These are phyloP conservation scores for Xylaria cubensis DNA, from an alignment of 495 filamentous ascomycete genomes.

Conservation along the genomic window DNA sequence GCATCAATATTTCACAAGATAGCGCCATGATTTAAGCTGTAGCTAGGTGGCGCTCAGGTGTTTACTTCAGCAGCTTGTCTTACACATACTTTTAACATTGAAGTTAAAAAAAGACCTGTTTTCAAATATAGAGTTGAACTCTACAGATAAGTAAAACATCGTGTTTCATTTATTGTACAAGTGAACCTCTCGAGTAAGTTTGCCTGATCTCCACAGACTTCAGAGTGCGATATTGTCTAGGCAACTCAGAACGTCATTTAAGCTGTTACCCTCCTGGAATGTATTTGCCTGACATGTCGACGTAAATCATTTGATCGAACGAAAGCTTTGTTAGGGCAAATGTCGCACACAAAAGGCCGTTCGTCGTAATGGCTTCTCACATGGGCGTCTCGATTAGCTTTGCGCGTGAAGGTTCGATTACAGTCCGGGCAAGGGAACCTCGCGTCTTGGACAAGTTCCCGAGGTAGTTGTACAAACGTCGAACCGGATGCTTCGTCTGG, in stretches of 20 bases:
- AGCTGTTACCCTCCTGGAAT: slow-evolving; percentile 2
- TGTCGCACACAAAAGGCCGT: slow-evolving; percentile 53
- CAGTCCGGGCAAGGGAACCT: slow-evolving; percentile 55
- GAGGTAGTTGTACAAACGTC: slow-evolving; percentile 9
- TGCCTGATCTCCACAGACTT: background rate
- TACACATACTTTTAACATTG: background rate
- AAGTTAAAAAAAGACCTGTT: background rate
- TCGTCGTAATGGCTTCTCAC: slow-evolving; percentile 57
- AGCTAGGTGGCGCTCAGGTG: background rate
- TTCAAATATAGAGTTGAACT: background rate
- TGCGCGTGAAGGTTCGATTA: slow-evolving; percentile 56
- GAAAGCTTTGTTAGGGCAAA: slow-evolving; percentile 40
- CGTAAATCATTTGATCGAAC: slow-evolving; percentile 54
- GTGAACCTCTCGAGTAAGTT: background rate
- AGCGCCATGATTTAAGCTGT: too few species aligned
- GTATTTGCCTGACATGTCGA: slow-evolving; percentile 26
- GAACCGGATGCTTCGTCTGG: slow-evolving; percentile 30
- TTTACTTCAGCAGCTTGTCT: background rate
- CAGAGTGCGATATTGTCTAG: background rate
- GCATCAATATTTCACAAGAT: too few species aligned
- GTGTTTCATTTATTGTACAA: background rate
- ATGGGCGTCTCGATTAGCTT: slow-evolving; percentile 54
- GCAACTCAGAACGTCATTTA: background rate
- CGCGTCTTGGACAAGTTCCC: slow-evolving; percentile 30
- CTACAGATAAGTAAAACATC: background rate